Base-by-base conservation (phyloP, 2,329 filamentous ascomycete genomes). In the Colletotrichum agaves region DNA sequence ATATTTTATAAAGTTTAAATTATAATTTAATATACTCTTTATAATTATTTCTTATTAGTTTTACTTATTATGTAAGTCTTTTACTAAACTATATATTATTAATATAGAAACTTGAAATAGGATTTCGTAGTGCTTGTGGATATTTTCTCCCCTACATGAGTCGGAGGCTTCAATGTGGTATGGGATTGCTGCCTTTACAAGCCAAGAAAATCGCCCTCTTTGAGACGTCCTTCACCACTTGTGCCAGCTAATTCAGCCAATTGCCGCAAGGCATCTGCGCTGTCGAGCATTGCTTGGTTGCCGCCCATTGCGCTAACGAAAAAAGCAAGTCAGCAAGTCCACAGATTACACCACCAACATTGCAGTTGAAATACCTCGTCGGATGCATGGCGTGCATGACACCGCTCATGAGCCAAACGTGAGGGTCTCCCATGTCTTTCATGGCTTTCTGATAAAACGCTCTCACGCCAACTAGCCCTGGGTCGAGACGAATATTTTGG, bases 281-380 rank as follows among this genome's bases (percentile, higher is more conserved):
- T 27, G 15, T 56, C 53, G n/a, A 21, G 53, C 53, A 56, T 56
- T 13, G 53, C 37, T 13, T 44, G 53, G 15, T 56, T 56, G 21
- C 53, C 53, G 5, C 53, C 53, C 37, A 56, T 56, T 1, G 37
- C 53, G 2, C 37, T 56, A 5, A 11, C 3, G 8, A 7, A 4
- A 2, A 1, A 12, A 0, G n/a, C 27, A n/a, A 5, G 5, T 49
- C 21, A 49, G 5, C 11, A 15, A 3, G 10, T n/a, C 1, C 4
- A 23, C 50, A 37, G n/a, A 4, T 7, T 0, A 17, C 4, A 23
- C 23, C 23, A 23, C 3, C 23, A 23, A 23, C 23, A 5, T 3
- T 23, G 23, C 23, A 5, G 5, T 23, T 23, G 23, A 23, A 23
- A 23, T 56, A 56, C 53, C 53, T 41, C 4, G 21, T 7, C 3